These are phyloP conservation scores for Cetraspora pellucida DNA, from an alignment of 192 early-diverging fungal species.

Conservation along the genomic window DNA sequence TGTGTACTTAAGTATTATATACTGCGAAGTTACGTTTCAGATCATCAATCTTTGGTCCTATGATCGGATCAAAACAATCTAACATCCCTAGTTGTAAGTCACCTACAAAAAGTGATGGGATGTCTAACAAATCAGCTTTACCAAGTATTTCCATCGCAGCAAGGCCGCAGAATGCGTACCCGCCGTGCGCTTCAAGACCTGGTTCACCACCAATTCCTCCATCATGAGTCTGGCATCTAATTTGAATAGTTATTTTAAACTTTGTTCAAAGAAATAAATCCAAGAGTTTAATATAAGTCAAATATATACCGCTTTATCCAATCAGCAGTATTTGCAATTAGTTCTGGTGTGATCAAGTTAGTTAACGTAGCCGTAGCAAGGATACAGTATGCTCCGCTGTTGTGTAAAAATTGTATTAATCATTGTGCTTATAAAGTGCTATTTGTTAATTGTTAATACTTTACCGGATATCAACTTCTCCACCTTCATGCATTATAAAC, in stretches of 20 bases:
- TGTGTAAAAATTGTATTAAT: not conserved
- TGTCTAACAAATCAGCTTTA: conserved; percentile 63
- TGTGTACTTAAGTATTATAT: no score
- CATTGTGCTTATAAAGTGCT: not conserved
- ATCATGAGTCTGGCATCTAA: conserved; percentile 85
- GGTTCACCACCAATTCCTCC: conserved; percentile 88
- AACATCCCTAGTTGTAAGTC: no score
- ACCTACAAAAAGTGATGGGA: conserved; percentile 56
- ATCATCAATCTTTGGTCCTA: no score
- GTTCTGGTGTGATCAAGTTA: conserved; percentile 80
- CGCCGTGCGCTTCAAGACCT: conserved; percentile 90
- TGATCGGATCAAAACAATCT: no score
- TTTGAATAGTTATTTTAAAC: not conserved
- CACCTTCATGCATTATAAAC: conserved; percentile 88
- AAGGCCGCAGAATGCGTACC: conserved; percentile 92
- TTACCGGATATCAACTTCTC: conserved; percentile 88
- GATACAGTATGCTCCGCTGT: conserved; percentile 84
- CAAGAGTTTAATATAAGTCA: not conserved
- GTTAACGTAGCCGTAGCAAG: conserved; percentile 76
- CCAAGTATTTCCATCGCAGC: conserved; percentile 84
- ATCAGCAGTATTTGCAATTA: conserved; percentile 62
- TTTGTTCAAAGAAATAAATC: not conserved
- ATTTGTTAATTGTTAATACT: not conserved
- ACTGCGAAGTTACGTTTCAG: no score
- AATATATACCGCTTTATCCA: conserved; percentile 64